Percentiles rank a stretch among this genome's conserved stretches.
phyloP scores from a whole-genome alignment of 2,329 filamentous ascomycete species.

The Xylariomycetidae sp. region DNA sequence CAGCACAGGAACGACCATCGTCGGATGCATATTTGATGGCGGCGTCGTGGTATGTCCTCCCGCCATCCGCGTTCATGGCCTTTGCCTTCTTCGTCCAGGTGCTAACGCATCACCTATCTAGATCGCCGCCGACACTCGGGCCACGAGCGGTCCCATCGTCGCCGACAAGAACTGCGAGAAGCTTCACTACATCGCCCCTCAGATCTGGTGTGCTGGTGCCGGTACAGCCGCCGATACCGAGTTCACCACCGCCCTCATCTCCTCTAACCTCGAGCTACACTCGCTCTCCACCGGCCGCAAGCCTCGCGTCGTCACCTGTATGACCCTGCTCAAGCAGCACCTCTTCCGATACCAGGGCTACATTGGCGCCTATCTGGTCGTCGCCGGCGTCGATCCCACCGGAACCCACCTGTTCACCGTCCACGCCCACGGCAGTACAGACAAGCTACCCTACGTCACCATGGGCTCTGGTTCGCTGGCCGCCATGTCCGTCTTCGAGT shows the following conservation, averaged over 20 bases:
- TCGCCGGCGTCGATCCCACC: constrained; percentile 93
- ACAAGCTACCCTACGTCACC: constrained; percentile 98
- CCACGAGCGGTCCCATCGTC: constrained; percentile 94
- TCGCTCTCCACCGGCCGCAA: constrained; percentile 92
- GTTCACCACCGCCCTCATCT: constrained; percentile 98
- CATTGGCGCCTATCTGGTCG: constrained; percentile 95
- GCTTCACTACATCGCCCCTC: constrained; percentile 95
- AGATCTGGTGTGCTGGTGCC: constrained; percentile 98
- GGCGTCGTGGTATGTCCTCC: constrained; percentile 73
- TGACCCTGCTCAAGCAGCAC: constrained; percentile 99
- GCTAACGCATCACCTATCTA: constrained; percentile 30
- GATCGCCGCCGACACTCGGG: constrained; percentile 97
- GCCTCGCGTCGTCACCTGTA: constrained; percentile 95
- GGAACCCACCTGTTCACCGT: constrained; percentile 95
- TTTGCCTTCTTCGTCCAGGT: constrained; percentile 1
- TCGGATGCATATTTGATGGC: constrained; percentile 92
- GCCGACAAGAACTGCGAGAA: constrained; percentile 99
- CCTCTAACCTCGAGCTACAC: constrained; percentile 96
- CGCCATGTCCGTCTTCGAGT: constrained; percentile 98
- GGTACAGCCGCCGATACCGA: constrained; percentile 97
- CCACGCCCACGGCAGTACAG: constrained; percentile 94
- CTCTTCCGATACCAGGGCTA: constrained; percentile 97
- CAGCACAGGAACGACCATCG: constrained; percentile 97
- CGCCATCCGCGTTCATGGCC: not conserved
- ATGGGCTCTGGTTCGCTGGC: constrained; percentile 96